Conservation (phyloP, 192 early-diverging fungal species). For the Backusella parvicylindrica region DNA sequence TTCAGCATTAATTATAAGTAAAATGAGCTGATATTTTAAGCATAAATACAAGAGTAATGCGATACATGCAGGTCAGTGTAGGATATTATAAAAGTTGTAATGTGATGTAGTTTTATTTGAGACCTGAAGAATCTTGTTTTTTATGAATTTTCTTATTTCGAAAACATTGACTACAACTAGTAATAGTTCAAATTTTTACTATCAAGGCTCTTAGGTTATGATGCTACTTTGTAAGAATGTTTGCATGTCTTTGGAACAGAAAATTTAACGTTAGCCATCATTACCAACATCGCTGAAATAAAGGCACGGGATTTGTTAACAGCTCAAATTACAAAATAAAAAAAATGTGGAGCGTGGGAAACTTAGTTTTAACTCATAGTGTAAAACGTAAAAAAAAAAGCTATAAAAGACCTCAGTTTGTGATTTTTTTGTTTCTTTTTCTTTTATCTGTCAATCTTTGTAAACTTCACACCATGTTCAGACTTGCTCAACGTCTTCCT, state of each 20-base stretch:
- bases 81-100: background rate
- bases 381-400: background rate
- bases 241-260: background rate
- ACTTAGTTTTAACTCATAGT: background rate
- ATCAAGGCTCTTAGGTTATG: background rate
- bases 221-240: background rate
- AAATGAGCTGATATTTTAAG: background rate
- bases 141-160: background rate
- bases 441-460: background rate
- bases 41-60: background rate
- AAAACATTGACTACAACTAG: background rate
- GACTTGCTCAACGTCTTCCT: conserved; percentile 6
- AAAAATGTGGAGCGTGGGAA: conserved; percentile 2
- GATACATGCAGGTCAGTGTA: background rate
- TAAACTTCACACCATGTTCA: background rate
- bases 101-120: background rate
- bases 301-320: background rate
- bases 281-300: background rate
- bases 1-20: background rate
- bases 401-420: background rate
- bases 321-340: background rate
- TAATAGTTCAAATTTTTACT: background rate
- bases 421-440: background rate
- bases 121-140: background rate
- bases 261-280: background rate